Evolutionary conservation across 106 monocot species (phyloP).

Genomic region (Dendrobium catenatum): DNA sequence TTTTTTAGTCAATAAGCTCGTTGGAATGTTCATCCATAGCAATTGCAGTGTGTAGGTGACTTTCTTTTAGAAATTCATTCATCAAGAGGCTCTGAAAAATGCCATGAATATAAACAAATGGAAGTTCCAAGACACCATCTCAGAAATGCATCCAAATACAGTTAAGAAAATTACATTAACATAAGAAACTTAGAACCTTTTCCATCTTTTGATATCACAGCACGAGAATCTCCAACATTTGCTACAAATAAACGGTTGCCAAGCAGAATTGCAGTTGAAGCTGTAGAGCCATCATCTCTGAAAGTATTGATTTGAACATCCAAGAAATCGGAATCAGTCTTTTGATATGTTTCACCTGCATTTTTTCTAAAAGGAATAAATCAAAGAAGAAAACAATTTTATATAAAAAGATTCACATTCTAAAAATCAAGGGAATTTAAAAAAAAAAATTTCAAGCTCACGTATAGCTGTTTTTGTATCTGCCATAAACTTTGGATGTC

Average conservation of each 20-base stretch:
- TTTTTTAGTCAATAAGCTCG: too few relatives aligned
- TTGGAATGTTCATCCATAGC: too few relatives aligned
- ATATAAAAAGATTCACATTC: background rate
- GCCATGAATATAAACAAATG: too few relatives aligned
- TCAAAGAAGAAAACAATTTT: background rate
- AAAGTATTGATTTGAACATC: constrained; percentile 54
- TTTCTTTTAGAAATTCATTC: too few relatives aligned
- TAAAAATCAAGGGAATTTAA: too few relatives aligned
- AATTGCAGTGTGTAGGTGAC: too few relatives aligned
- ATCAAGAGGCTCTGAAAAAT: too few relatives aligned
- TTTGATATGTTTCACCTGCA: constrained; percentile 72
- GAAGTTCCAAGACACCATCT: too few relatives aligned
- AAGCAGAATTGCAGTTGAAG: constrained; percentile 78
- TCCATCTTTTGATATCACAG: constrained; percentile 59
- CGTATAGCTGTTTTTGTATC: constrained; percentile 83
- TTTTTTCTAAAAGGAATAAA: background rate
- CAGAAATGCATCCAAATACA: too few relatives aligned
- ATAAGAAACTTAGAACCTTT: constrained; percentile 34
- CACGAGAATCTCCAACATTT: constrained; percentile 53
- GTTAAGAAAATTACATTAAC: too few relatives aligned
- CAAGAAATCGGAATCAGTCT: constrained; percentile 81
- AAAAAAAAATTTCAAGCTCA: constrained; percentile 14
- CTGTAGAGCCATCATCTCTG: constrained; percentile 93
- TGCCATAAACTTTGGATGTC: constrained; percentile 70
- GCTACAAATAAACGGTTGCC: constrained; percentile 78